Conservation (phyloP, 345 rosid genomes). For the Rhizophora apiculata region DNA sequence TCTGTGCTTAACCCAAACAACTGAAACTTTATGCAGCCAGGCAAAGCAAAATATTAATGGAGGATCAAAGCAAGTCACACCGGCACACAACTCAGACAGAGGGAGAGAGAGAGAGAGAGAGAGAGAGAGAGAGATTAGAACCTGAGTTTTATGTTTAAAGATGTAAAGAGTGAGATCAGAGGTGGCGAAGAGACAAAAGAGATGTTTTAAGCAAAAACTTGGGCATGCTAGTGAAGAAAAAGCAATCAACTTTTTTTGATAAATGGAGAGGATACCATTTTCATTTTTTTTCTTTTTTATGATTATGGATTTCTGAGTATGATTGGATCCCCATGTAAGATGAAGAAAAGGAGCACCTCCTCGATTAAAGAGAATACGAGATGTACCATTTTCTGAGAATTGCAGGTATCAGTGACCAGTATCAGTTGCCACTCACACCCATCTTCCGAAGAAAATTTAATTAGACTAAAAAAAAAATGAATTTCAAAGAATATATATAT, state of each 20-base stretch:
- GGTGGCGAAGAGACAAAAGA: not conserved
- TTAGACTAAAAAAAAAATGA: too few species aligned
- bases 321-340: constrained; percentile 42
- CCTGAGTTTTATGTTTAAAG: constrained; percentile 25
- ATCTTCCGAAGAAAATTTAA: too few species aligned
- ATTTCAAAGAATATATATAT: too few species aligned
- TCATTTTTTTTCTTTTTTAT: too few species aligned
- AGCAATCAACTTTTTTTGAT: not conserved
- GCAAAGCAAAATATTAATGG: not conserved
- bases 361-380: constrained; percentile 44
- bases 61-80: not conserved
- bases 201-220: constrained; percentile 1
- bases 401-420: constrained; percentile 26
- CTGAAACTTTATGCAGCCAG: constrained; percentile 19
- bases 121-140: constrained; percentile 15
- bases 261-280: constrained; percentile 14
- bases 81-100: not conserved
- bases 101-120: not conserved
- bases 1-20: constrained; percentile 1
- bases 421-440: not conserved
- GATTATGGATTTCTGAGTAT: constrained; percentile 13
- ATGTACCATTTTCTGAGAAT: constrained; percentile 46
- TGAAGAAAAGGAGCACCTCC: constrained; percentile 26
- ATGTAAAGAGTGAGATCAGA: constrained; percentile 3
- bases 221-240: constrained; percentile 4